Percentiles rank a stretch among this genome's conserved stretches.
phyloP scores from a whole-genome alignment of 257 asterid species.

The Misopates orontium region DNA sequence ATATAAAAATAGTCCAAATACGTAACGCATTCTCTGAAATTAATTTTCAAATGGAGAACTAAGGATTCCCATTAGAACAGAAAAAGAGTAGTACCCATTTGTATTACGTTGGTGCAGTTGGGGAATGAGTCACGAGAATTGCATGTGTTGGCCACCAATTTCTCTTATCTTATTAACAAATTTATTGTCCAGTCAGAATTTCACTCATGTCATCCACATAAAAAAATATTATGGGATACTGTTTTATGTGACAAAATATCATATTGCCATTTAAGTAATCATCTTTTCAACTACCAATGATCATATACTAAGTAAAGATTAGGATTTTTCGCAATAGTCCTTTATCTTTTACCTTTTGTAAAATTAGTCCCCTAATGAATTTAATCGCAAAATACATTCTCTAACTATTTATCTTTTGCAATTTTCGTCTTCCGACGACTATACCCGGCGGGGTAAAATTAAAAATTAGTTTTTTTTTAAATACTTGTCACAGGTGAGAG shows the following conservation, averaged over 20 bases:
- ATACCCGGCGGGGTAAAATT: too few relatives aligned
- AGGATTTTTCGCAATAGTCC: too few relatives aligned
- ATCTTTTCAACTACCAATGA: background rate
- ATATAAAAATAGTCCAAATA: conserved; percentile 27
- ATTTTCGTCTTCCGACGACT: too few relatives aligned
- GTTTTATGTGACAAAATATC: background rate
- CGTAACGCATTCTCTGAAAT: conserved; percentile 1
- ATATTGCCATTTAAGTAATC: background rate
- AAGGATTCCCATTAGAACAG: background rate
- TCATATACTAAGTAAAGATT: background rate
- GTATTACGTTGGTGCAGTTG: conserved; percentile 17
- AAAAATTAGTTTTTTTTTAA: too few relatives aligned
- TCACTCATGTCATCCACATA: background rate
- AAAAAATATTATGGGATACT: background rate
- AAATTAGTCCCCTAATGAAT: too few relatives aligned
- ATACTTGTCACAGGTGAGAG: too few relatives aligned
- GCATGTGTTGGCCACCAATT: conserved; percentile 38
- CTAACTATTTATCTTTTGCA: too few relatives aligned
- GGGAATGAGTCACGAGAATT: conserved; percentile 29
- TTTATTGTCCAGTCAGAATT: conserved; percentile 30
- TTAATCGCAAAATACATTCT: too few relatives aligned
- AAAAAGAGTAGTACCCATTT: background rate
- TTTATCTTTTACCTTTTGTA: too few relatives aligned
- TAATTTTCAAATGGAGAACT: conserved; percentile 12
- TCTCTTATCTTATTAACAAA: background rate